A percentile compares a stretch with the other conserved stretches of the same genome.
These are phyloP conservation scores for Solanum sejunctum DNA, from an alignment of 257 asterid species.

Conservation along the genomic window DNA sequence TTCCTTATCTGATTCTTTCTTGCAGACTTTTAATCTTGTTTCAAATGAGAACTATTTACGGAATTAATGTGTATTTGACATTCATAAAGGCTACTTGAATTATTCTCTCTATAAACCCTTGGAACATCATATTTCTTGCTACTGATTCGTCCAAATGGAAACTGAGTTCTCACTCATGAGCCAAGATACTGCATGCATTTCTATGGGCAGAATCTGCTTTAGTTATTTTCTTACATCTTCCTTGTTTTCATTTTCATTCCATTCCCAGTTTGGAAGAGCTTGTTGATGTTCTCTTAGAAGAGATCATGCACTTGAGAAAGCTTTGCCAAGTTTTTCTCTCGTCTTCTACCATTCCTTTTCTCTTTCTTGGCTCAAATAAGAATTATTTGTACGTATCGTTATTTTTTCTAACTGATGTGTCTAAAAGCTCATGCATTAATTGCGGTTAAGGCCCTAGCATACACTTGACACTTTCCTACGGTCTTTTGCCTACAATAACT, in stretches of 20 bases:
- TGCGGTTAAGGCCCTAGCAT: background rate
- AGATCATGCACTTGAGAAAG: background rate
- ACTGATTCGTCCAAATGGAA: background rate
- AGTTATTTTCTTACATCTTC: background rate
- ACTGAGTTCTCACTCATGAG: background rate
- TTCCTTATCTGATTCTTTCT: background rate
- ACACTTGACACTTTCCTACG: background rate
- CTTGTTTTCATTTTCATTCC: background rate
- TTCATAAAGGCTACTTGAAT: background rate
- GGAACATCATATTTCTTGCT: background rate
- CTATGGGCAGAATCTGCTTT: background rate
- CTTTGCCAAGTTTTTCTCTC: background rate
- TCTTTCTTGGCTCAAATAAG: background rate
- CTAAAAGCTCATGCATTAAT: background rate
- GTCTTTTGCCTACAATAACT: background rate
- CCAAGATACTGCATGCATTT: background rate
- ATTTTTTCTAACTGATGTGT: background rate
- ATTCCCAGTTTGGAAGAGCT: background rate
- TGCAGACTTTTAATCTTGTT: background rate
- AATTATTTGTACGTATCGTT: background rate
- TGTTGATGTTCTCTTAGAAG: background rate
- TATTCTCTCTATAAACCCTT: background rate
- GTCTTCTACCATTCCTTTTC: background rate
- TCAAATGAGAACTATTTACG: background rate
- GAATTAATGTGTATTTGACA: background rate